A percentile compares a stretch with the other conserved stretches of the same genome.
phyloP scores from a whole-genome alignment of 768 basidiomycete species.

The Boletus reticulatus region DNA sequence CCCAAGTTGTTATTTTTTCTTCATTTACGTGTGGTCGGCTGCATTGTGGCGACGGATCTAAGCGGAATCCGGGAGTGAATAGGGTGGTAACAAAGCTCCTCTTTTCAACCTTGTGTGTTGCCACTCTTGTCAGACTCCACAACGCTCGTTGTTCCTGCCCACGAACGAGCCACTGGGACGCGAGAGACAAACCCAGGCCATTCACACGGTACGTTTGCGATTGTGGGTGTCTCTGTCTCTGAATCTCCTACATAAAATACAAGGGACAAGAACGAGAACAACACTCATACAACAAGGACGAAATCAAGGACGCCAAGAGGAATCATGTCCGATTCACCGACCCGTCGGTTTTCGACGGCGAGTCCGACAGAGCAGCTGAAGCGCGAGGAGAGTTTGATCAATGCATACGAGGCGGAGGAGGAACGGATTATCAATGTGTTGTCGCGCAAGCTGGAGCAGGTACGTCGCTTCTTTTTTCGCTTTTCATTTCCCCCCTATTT shows the following conservation, averaged over 20 bases:
- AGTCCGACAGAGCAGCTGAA: slow-evolving; percentile 48
- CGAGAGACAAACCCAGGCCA: too few species aligned
- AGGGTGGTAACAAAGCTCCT: slow-evolving; percentile 4
- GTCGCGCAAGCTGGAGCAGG: slow-evolving; percentile 83
- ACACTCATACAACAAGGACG: not conserved
- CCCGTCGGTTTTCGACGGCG: slow-evolving; percentile 54
- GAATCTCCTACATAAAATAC: too few species aligned
- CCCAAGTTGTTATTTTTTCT: too few species aligned
- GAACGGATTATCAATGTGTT: slow-evolving; percentile 84
- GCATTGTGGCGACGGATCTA: not conserved
- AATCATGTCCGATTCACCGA: slow-evolving; percentile 43
- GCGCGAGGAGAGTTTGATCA: slow-evolving; percentile 74
- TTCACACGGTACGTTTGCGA: too few species aligned
- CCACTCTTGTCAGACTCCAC: not conserved
- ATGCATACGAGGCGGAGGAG: slow-evolving; percentile 88
- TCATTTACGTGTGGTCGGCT: too few species aligned
- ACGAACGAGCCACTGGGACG: too few species aligned
- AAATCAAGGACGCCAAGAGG: not conserved
- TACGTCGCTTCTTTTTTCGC: not conserved
- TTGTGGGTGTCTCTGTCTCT: too few species aligned
- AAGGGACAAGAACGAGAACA: too few species aligned
- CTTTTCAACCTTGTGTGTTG: not conserved
- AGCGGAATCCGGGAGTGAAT: slow-evolving; percentile 15
- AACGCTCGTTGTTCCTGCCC: not conserved
- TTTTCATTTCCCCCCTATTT: too few species aligned